Evolutionary conservation across 1,139 yeast genomes (phyloP), one percentile per base, ranked within the genome.

Genomic region (Geotrichum candidum): DNA sequence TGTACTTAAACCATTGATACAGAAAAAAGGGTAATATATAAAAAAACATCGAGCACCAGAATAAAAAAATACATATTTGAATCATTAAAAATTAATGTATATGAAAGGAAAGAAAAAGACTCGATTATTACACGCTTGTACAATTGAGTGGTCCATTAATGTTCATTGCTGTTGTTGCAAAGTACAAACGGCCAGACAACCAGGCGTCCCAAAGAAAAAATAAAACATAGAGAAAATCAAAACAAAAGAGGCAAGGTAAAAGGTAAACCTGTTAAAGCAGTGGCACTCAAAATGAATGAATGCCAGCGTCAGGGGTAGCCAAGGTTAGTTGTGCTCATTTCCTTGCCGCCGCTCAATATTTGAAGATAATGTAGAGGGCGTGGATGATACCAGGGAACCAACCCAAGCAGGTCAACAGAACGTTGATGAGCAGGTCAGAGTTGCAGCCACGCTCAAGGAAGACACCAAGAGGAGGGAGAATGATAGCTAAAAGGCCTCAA

Each of bases 401-500:
- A 61, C 89, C 91, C 64, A 86, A 78, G 60, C 82, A 73, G 54
- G 88, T 84, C 73, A 87, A 80, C 63, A 85, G 65, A 63, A 86
- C 77, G 75, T 85, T 85, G 71, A 87, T 77, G 60, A 85, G 76
- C 59, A 87, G 76, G 46, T 86, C 78, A 22, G 77, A 71, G 27
- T 80, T 75, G 72, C 88, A 84, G 50, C 92, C 94, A 67, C 80
- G 77, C 76, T 87, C 90, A 66, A 86, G 73, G 75, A 86, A 85
- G 22, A 87, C 94, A 65, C 91, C 92, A 65, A 87, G 75, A 61
- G 92, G 92, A 58, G 92, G 92, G 65, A 87, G 77, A 68, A 87
- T 74, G 69, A 86, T 71, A 35, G 91, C 91, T 74, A 58, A 35
- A n/a, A n/a, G 35, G 57, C 53, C 45, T 53, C 18, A 18, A 18